phyloP scores from a whole-genome alignment of 176 grass and related monocot genomes.

The Saccharum officinarum region DNA sequence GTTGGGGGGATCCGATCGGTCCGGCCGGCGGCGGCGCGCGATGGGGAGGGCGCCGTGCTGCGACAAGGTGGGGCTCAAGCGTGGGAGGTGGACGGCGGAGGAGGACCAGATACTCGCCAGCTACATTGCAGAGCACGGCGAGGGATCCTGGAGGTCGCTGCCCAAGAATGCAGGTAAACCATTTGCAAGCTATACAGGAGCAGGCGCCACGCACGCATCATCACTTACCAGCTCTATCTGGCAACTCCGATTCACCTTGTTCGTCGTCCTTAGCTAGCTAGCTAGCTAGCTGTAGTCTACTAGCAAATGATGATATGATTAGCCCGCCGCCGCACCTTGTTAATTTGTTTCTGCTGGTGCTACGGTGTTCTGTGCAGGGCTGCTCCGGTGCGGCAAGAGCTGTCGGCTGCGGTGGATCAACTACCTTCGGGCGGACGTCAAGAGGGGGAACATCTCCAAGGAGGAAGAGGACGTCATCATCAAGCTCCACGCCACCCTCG shows the following conservation, averaged over 20 bases:
- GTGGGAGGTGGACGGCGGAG: slow-evolving; percentile 81
- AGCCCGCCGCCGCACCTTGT: too few species aligned
- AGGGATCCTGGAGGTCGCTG: slow-evolving; percentile 84
- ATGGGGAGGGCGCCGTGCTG: slow-evolving; percentile 99
- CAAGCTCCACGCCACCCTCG: slow-evolving; percentile 80
- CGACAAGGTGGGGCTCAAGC: slow-evolving; percentile 88
- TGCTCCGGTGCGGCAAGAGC: slow-evolving; percentile 95
- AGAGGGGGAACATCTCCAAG: slow-evolving; percentile 76
- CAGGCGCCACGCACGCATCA: too few species aligned
- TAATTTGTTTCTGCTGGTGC: too few species aligned
- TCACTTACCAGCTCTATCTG: too few species aligned
- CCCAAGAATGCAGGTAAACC: slow-evolving; percentile 91
- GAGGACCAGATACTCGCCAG: slow-evolving; percentile 70
- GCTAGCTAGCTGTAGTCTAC: too few species aligned
- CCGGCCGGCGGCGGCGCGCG: too few species aligned
- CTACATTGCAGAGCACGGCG: slow-evolving; percentile 86
- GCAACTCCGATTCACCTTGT: too few species aligned
- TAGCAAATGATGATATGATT: too few species aligned
- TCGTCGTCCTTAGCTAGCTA: too few species aligned
- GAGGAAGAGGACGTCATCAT: slow-evolving; percentile 82
- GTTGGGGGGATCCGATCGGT: too few species aligned
- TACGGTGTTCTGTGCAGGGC: background rate
- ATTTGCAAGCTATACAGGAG: too few species aligned
- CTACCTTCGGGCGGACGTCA: slow-evolving; percentile 81
- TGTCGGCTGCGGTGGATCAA: slow-evolving; percentile 96